Conservation (phyloP, 441 rosid genomes). For the Geranium incanum region DNA sequence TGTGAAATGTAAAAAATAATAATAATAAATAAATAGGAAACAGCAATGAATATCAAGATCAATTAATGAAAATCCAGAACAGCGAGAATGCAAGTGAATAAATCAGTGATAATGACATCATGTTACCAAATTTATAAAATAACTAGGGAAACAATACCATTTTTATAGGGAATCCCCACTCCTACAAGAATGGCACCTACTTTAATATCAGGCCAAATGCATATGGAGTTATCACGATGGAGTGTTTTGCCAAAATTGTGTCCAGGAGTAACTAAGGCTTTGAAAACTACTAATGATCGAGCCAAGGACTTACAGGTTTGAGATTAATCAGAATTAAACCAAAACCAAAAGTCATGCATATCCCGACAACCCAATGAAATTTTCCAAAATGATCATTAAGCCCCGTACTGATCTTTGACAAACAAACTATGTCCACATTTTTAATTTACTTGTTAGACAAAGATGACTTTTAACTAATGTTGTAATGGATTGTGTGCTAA, state of each 20-base stretch:
- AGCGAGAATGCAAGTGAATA: background rate
- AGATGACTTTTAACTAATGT: background rate
- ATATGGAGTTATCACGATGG: background rate
- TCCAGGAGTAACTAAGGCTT: conserved; percentile 4
- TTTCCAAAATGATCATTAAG: background rate
- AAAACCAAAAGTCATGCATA: background rate
- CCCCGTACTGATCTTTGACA: background rate
- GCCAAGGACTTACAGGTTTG: background rate
- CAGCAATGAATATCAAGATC: conserved; percentile 8
- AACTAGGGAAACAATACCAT: background rate
- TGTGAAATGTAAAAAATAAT: background rate
- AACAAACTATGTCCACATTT: background rate
- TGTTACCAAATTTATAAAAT: background rate
- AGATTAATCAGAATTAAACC: background rate
- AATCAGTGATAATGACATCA: background rate
- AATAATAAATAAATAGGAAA: background rate
- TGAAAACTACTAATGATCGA: background rate
- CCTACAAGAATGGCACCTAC: background rate
- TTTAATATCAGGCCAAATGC: background rate
- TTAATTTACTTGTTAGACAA: background rate
- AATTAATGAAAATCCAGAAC: background rate
- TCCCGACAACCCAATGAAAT: background rate
- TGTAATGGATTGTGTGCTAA: background rate
- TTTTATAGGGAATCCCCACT: background rate
- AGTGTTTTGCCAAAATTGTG: too few relatives aligned